A percentile compares a stretch with the other conserved stretches of the same genome.
Conservation (phyloP, 2,329 filamentous ascomycete genomes). For the Lachnellula suecica region DNA sequence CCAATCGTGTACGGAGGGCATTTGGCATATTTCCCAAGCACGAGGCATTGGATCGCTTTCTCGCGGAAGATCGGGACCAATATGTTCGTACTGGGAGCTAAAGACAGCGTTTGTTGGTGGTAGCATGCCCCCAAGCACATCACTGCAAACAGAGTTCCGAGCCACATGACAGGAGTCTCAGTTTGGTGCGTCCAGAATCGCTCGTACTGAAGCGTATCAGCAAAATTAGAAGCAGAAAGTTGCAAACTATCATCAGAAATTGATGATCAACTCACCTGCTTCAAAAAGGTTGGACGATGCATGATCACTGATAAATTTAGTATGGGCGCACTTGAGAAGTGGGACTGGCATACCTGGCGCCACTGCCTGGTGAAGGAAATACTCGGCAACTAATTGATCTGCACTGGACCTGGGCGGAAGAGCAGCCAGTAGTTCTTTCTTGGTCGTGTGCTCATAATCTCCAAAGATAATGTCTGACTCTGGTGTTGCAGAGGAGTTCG, state of each 20-base stretch:
- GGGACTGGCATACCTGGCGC: conserved; percentile 42
- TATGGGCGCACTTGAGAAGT: background rate
- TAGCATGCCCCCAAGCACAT: conserved; percentile 12
- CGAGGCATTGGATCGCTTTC: conserved; percentile 51
- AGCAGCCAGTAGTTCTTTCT: conserved; percentile 41
- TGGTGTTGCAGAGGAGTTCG: too few species aligned
- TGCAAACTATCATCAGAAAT: background rate
- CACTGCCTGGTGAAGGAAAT: conserved; percentile 50
- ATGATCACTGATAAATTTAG: conserved; percentile 26
- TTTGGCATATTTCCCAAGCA: conserved; percentile 49
- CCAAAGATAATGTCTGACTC: background rate
- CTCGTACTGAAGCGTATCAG: conserved; percentile 26
- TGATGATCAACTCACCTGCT: conserved; percentile 35
- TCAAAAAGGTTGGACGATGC: conserved; percentile 51
- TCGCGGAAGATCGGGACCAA: conserved; percentile 44
- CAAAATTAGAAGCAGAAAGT: background rate
- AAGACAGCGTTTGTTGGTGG: conserved; percentile 36
- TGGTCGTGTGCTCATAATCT: background rate
- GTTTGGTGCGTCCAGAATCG: conserved; percentile 30
- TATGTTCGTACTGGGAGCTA: conserved; percentile 41
- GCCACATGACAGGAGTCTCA: conserved; percentile 44
- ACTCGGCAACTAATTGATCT: conserved; percentile 50
- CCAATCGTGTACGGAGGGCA: conserved; percentile 49
- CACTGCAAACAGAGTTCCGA: conserved; percentile 46
- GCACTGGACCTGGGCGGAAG: conserved; percentile 46